Percentiles rank a stretch among this genome's conserved stretches.
phyloP scores from a whole-genome alignment of 306 rosid species.

The Begonia fuchsioides region DNA sequence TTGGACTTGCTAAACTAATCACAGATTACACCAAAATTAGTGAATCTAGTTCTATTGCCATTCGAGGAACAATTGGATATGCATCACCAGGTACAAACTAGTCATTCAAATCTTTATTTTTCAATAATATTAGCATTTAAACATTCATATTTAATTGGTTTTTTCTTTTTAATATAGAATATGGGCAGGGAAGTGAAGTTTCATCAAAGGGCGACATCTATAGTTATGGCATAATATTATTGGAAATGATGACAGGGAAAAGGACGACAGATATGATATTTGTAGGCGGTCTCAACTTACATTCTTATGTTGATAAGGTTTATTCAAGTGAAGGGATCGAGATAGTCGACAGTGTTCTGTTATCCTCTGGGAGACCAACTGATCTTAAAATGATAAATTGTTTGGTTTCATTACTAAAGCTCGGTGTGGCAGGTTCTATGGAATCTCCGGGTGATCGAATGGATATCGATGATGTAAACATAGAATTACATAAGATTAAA shows the following conservation, averaged over 20 bases:
- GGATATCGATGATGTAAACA: too few relatives aligned
- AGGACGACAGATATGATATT: slow-evolving; percentile 10
- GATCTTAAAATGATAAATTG: too few relatives aligned
- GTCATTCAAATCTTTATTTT: background rate
- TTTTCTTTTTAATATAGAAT: background rate
- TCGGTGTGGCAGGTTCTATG: too few relatives aligned
- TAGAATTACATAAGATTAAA: too few relatives aligned
- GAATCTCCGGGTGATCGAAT: too few relatives aligned
- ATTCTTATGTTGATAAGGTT: slow-evolving; percentile 9
- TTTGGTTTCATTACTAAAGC: too few relatives aligned
- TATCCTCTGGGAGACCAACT: too few relatives aligned
- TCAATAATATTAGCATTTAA: background rate
- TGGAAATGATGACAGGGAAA: slow-evolving; percentile 14
- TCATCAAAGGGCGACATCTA: slow-evolving; percentile 10
- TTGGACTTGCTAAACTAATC: background rate
- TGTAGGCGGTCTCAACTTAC: slow-evolving; percentile 10
- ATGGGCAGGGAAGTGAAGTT: slow-evolving; percentile 14
- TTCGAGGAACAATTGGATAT: background rate
- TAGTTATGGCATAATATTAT: slow-evolving; percentile 16
- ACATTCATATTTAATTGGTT: background rate
- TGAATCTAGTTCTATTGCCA: background rate
- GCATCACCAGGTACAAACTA: background rate
- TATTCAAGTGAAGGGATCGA: slow-evolving; percentile 17
- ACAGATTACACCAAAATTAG: background rate
- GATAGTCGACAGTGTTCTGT: slow-evolving; percentile 7